Conservation (phyloP, 768 basidiomycete genomes). For the Mycena amicta region DNA sequence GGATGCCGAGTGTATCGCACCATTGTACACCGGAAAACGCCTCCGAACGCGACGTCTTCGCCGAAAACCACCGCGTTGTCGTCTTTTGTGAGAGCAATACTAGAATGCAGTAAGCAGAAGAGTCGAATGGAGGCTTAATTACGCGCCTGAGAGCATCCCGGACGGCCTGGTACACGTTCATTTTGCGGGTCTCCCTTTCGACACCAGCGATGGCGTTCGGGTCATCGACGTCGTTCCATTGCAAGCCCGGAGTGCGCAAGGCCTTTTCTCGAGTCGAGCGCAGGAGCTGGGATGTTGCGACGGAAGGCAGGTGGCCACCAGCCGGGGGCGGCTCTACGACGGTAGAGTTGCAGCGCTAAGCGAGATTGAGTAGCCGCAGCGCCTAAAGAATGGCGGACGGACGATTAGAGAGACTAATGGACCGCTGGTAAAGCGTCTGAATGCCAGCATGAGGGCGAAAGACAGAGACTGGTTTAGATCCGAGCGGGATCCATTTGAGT, state of each 20-base stretch:
- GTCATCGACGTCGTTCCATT: constrained; percentile 68
- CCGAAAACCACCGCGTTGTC: constrained; percentile 89
- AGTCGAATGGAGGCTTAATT: neutral
- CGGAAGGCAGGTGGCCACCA: constrained; percentile 74
- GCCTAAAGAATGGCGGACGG: neutral
- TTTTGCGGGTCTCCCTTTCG: constrained; percentile 87
- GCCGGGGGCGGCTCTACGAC: constrained; percentile 68
- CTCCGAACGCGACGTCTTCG: constrained; percentile 90
- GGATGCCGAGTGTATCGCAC: too few relatives aligned
- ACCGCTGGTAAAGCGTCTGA: constrained; percentile 21
- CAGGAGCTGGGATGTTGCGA: constrained; percentile 70
- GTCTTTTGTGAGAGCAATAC: constrained; percentile 83
- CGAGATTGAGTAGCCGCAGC: constrained; percentile 7
- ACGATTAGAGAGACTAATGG: constrained; percentile 25
- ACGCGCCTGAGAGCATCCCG: constrained; percentile 84
- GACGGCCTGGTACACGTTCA: constrained; percentile 94
- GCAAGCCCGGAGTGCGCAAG: constrained; percentile 70
- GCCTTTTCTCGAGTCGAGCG: constrained; percentile 67
- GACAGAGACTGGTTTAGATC: constrained; percentile 43
- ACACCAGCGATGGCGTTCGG: constrained; percentile 51
- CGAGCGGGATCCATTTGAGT: constrained; percentile 32
- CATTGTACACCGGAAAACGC: constrained; percentile 94
- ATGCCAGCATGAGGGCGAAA: constrained; percentile 38
- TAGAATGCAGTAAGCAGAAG: constrained; percentile 30
- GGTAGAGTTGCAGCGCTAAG: constrained; percentile 54